phyloP scores from a whole-genome alignment of 257 asterid species.

The Jacaranda mimosifolia region DNA sequence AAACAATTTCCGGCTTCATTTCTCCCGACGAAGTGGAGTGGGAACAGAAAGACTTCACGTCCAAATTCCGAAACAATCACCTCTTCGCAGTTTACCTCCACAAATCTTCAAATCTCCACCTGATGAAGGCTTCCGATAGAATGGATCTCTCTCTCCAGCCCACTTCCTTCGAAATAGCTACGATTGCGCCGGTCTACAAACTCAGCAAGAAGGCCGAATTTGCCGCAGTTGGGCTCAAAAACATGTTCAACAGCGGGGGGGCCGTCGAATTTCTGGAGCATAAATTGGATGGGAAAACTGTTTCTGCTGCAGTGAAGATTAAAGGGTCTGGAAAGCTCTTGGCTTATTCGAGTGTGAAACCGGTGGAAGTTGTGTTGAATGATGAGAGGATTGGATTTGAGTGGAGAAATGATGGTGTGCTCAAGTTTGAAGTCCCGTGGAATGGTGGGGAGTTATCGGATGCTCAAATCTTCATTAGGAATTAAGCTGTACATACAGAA shows the following conservation, averaged over 20 bases:
- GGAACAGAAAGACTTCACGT: constrained; percentile 44
- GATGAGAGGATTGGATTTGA: constrained; percentile 37
- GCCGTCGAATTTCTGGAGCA: constrained; percentile 38
- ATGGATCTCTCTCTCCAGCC: constrained; percentile 42
- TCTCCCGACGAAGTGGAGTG: constrained; percentile 49
- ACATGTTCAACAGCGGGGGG: constrained; percentile 53
- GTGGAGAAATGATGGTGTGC: constrained; percentile 44
- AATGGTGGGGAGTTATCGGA: constrained; percentile 39
- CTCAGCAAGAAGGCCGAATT: constrained; percentile 26
- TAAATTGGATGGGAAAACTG: constrained; percentile 13
- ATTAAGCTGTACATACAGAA: constrained; percentile 8
- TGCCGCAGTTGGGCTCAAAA: constrained; percentile 50
- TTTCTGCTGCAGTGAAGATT: constrained; percentile 27
- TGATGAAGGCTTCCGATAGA: constrained; percentile 36
- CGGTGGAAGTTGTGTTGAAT: constrained; percentile 38
- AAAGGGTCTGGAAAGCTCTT: constrained; percentile 53
- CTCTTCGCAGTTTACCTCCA: constrained; percentile 45
- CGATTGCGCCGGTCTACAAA: constrained; percentile 37
- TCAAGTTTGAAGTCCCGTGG: constrained; percentile 55
- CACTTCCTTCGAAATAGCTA: constrained; percentile 42
- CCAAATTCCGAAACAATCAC: constrained; percentile 23
- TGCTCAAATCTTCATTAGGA: constrained; percentile 32
- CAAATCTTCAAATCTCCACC: constrained; percentile 38
- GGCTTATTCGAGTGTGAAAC: constrained; percentile 54
- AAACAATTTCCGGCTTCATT: constrained; percentile 40